Base-by-base conservation (phyloP, 768 basidiomycete species). In the Trametes elegans region DNA sequence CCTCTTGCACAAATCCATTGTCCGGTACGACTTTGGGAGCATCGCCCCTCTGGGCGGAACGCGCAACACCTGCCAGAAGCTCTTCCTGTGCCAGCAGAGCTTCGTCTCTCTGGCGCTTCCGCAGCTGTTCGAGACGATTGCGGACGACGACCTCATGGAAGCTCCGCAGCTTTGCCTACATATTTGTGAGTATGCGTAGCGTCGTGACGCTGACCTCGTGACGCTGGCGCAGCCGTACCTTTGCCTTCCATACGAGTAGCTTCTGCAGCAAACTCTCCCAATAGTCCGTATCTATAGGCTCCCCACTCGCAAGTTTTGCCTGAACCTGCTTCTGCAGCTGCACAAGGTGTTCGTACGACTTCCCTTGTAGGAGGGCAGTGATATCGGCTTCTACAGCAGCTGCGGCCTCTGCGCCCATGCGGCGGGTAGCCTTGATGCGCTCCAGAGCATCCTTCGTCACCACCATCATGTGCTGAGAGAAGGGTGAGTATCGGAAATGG, bases 121-220 rank as follows among this genome's bases (percentile, higher is more conserved):
- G 90, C 46, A 99, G 83, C 64, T 98, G 94, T 65, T 98, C 97
- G 13, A 99, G 76, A 38, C 97, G 83, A 68, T 99, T 99, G 53
- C 91, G 87, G 48, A 99, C 91, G 10, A 98, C 95, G 26, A 98
- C 89, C 75, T 98, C 94, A 66, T 99, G 97, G 48, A 98, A 77
- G 63, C 79, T 82, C 69, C 92, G 91, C 35, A 99, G 79, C 66
- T 95, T 97, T 7, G 93, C 88, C 93, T 96, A 43, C 0, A 21
- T 42, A 5, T 11, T 11, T 14, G 53, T 41, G 53, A 49, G 55
- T 45, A 26, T 7, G 26, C n/a, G 11, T 3, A 11, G 27, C 23
- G 18, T 24, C 35, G 16, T 7, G 43, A n/a, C 14, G 41, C 52
- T 41, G 1, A 50, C 46, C 35, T 7, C 1, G 13, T 19, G 43